Base-by-base conservation (phyloP, 345 rosid genomes). In the Bretschneidera sinensis region DNA sequence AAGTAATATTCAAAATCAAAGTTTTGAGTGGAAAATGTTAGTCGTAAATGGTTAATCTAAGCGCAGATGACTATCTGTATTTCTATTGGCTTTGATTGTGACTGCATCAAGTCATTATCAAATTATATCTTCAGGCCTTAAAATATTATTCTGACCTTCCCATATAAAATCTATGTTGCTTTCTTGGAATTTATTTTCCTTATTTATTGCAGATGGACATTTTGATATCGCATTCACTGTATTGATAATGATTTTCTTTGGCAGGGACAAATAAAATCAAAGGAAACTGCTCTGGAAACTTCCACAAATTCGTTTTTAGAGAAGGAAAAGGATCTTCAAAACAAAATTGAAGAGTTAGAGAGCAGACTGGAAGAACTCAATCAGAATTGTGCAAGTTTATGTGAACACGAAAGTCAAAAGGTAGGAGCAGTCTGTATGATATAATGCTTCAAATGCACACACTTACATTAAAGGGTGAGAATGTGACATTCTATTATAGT, bases 201-300 rank as follows among this genome's bases (percentile, higher is more conserved):
- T 13, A 48, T 21, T 55, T 43, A 11, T 28, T n/a, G n/a, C n/a
- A 17, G 17, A 13, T 47, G n/a, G 51, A 59, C 2, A 34, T 35
- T 17, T 31, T 59, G 39, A 45, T n/a, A 47, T 18, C 20, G 49
- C 21, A 47, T 17, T 55, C 59, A 19, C 20, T 21, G 48, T 24
- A 5, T 43, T 24, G 59, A 25, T 24, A 0, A 24, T 57, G 23
- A 19, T 48, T 56, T 74, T 70, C 43, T 67, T 43, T 73, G 55
- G n/a, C 78, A 89, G 96, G 88, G 70, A 64, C 85, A 81, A 61
- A 79, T 89, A 53, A 83, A 77, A 61, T 53, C 62, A 17, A 89
- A 85, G 74, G 89, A 87, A 70, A 72, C 71, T 64, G 83, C 78
- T 55, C 24, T 87, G 21, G 94, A 81, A 74, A 75, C 76, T 49